phyloP scores from a whole-genome alignment of 768 basidiomycete species.

The Mycena vitilis region DNA sequence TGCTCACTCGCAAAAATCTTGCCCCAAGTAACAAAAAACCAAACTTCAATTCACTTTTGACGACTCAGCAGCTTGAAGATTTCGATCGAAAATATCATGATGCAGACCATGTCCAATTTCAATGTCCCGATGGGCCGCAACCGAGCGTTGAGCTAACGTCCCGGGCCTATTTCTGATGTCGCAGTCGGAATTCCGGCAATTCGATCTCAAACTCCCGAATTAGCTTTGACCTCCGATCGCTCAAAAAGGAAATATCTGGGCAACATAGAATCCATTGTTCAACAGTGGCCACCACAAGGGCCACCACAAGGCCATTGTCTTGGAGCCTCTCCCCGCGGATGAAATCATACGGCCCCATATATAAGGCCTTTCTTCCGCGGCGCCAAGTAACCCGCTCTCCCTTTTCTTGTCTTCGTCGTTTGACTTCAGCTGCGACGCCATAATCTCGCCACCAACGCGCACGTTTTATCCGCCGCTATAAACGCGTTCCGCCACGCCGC shows the following conservation, averaged over 20 bases:
- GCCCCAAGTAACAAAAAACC: neutral
- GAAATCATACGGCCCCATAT: neutral
- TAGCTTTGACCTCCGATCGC: slow-evolving; percentile 17
- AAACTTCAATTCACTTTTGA: too few species aligned
- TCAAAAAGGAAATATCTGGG: slow-evolving; percentile 16
- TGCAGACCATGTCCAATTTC: too few species aligned
- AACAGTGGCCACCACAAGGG: neutral
- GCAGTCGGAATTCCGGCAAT: too few species aligned
- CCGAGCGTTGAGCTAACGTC: too few species aligned
- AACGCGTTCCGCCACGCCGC: neutral
- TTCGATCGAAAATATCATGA: too few species aligned
- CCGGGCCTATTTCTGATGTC: too few species aligned
- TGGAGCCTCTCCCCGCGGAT: neutral
- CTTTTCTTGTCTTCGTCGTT: neutral
- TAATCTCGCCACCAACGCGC: neutral
- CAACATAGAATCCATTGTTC: neutral
- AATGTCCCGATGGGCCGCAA: too few species aligned
- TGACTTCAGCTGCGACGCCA: neutral
- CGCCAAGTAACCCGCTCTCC: too few species aligned
- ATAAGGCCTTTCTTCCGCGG: neutral
- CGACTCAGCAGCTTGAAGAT: too few species aligned
- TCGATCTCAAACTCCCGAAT: neutral
- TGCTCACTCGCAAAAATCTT: neutral
- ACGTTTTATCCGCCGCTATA: slow-evolving; percentile 1
- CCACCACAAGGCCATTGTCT: neutral